Evolutionary conservation across 192 early-diverging fungal genomes (phyloP).

Genomic region (Linnemannia schmuckeri): DNA sequence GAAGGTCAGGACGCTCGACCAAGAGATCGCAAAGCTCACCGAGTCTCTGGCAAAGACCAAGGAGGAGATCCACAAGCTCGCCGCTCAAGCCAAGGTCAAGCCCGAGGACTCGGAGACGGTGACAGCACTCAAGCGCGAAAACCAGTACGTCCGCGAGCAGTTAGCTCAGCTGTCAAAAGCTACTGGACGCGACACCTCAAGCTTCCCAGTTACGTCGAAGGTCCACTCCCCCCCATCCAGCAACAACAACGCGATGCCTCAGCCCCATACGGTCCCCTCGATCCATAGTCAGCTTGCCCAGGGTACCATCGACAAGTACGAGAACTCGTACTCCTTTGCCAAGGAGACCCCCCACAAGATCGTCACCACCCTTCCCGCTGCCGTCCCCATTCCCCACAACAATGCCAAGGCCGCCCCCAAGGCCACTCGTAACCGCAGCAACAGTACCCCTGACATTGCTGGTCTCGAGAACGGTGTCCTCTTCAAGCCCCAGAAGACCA

Average conservation of each 20-base stretch:
- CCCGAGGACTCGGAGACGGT: conserved; percentile 75
- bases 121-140: conserved; percentile 77
- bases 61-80: conserved; percentile 76
- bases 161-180: conserved; percentile 68
- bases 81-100: conserved; percentile 59
- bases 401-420: conserved; percentile 15
- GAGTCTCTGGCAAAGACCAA: conserved; percentile 68
- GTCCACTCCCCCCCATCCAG: conserved; percentile 26
- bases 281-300: conserved; percentile 35
- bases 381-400: conserved; percentile 40
- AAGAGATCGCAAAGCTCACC: conserved; percentile 71
- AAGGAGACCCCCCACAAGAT: conserved; percentile 50
- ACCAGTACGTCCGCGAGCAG: conserved; percentile 78
- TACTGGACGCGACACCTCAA: conserved; percentile 62
- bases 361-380: conserved; percentile 30
- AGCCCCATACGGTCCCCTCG: conserved; percentile 11
- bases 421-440: conserved; percentile 39
- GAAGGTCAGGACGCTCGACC: conserved; percentile 74
- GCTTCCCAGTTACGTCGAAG: conserved; percentile 51
- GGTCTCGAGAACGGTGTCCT: conserved; percentile 41
- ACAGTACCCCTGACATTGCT: conserved; percentile 54
- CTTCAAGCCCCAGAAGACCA: conserved; percentile 49
- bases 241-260: conserved; percentile 5
- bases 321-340: conserved; percentile 55
- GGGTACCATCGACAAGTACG: conserved; percentile 44